Conservation (phyloP, 805 yeast genomes). For the Lachancea nothofagi region DNA sequence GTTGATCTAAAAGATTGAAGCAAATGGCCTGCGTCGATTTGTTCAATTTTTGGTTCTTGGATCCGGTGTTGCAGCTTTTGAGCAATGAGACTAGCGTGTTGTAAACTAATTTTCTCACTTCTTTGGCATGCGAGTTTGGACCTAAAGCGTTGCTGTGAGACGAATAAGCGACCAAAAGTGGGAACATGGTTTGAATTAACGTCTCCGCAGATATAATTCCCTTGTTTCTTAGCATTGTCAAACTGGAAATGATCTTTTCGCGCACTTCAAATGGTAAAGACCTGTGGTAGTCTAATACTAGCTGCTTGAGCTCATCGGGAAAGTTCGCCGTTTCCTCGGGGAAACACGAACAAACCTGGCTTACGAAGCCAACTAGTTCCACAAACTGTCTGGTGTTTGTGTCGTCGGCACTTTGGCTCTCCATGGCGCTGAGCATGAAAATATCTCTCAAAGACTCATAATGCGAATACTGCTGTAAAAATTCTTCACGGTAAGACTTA, state of each 20-base stretch:
- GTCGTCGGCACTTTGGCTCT: conserved; percentile 26
- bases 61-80: conserved; percentile 79
- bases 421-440: conserved; percentile 52
- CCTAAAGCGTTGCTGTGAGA: conserved; percentile 40
- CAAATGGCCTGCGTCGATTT: conserved; percentile 87
- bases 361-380: conserved; percentile 82
- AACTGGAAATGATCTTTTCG: conserved; percentile 84
- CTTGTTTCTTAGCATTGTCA: conserved; percentile 87
- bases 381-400: conserved; percentile 47
- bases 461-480: conserved; percentile 85
- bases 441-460: conserved; percentile 88
- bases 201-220: conserved; percentile 72
- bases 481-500: conserved; percentile 88
- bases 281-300: conserved; percentile 71
- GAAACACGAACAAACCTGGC: conserved; percentile 86
- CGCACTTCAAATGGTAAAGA: conserved; percentile 78
- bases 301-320: conserved; percentile 70
- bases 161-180: conserved; percentile 65
- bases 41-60: conserved; percentile 85
- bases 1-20: conserved; percentile 76
- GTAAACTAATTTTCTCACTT: conserved; percentile 77
- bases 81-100: conserved; percentile 69
- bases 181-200: conserved; percentile 82
- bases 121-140: conserved; percentile 64
- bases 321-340: conserved; percentile 83